Conservation (phyloP, 208 protist genomes). For the Sergeia podlipaevii region DNA sequence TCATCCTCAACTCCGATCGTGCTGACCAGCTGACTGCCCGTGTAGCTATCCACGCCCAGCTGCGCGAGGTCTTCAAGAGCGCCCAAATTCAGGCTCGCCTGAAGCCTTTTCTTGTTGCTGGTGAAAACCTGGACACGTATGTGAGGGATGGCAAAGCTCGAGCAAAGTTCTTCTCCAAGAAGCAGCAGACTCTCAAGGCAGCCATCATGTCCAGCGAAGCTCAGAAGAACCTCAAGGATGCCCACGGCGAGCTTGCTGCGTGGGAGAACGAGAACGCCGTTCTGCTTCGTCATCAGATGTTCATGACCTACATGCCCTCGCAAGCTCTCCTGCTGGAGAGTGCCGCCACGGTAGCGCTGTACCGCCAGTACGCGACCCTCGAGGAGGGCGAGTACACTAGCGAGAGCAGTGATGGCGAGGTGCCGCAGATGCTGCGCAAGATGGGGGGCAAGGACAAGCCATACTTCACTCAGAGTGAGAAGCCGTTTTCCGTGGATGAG, state of each 20-base stretch:
- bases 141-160: conserved; percentile 49
- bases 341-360: conserved; percentile 74
- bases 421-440: conserved; percentile 60
- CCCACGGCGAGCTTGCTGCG: conserved; percentile 66
- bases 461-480: conserved; percentile 59
- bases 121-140: conserved; percentile 45
- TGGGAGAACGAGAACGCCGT: conserved; percentile 83
- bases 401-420: conserved; percentile 76
- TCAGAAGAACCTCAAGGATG: conserved; percentile 63
- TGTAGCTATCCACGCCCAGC: conserved; percentile 78
- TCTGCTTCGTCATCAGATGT: conserved; percentile 79
- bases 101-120: conserved; percentile 43
- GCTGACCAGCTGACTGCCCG: conserved; percentile 62
- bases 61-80: conserved; percentile 63
- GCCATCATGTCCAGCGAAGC: conserved; percentile 52
- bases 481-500: conserved; percentile 68
- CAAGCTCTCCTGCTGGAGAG: conserved; percentile 72
- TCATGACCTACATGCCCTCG: conserved; percentile 81
- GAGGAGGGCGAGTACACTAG: conserved; percentile 75
- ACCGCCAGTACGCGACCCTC: conserved; percentile 77
- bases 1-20: conserved; percentile 41
- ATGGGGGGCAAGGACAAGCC: conserved; percentile 50
- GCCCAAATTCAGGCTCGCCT: conserved; percentile 48
- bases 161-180: conserved; percentile 71
- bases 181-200: conserved; percentile 65